Evolutionary conservation across 148 eudicot species (phyloP).

Genomic region (Cornus controversa): DNA sequence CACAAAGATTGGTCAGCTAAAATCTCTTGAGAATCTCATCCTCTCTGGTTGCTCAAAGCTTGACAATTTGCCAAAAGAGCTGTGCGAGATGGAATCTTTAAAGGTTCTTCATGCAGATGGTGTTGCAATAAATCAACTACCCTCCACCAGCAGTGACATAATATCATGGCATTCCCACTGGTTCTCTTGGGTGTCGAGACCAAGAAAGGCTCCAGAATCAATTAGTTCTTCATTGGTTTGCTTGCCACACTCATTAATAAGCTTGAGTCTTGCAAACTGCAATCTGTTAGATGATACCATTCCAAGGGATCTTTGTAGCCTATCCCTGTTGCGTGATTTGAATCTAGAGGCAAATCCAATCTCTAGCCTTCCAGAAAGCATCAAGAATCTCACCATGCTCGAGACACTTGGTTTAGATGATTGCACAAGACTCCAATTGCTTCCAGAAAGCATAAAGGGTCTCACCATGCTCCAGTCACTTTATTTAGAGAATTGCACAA

Average conservation of each 20-base stretch:
- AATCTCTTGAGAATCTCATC: background rate
- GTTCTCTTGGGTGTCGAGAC: conserved; percentile 2
- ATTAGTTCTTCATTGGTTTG: background rate
- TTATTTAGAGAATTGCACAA: background rate
- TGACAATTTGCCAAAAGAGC: background rate
- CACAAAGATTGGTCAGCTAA: background rate
- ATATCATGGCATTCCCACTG: background rate
- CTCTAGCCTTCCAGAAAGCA: background rate
- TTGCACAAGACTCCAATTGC: background rate
- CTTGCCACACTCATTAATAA: background rate
- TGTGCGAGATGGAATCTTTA: background rate
- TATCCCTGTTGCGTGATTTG: background rate
- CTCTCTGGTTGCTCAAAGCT: conserved; percentile 8
- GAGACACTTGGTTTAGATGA: background rate
- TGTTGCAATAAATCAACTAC: background rate
- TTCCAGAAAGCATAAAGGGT: background rate
- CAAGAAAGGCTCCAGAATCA: background rate
- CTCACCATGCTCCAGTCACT: background rate
- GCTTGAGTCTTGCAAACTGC: background rate
- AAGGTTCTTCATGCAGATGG: conserved; percentile 3
- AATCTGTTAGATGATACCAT: background rate
- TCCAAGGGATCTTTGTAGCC: background rate
- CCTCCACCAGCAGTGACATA: background rate
- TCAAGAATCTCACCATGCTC: background rate
- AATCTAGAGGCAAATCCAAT: background rate